Evolutionary conservation across 495 filamentous ascomycete species (phyloP).

Genomic region (Neurospora sp.): DNA sequence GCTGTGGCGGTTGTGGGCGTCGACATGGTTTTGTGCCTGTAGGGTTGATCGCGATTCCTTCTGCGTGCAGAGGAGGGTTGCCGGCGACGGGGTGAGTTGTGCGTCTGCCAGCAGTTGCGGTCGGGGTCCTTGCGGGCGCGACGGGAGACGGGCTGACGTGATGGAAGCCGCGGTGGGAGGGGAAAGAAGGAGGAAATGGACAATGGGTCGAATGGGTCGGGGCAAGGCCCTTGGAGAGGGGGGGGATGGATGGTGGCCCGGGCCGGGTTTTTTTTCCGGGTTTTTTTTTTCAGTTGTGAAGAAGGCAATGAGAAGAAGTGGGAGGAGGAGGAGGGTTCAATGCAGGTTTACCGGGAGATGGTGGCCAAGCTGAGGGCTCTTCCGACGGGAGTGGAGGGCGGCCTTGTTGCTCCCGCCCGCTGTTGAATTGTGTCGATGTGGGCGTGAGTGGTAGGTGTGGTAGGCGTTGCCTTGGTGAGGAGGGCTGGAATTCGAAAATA

Average conservation of each 20-base stretch:
- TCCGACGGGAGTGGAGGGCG: neutral
- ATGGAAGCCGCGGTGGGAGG: neutral
- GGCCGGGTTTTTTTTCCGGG: neutral
- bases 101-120: neutral
- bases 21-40: slow-evolving; percentile 51
- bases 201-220: neutral
- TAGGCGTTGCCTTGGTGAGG: neutral
- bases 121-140: neutral
- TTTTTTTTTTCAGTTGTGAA: neutral
- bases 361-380: neutral
- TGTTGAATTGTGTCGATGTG: neutral
- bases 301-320: neutral
- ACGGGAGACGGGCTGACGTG: neutral
- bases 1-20: slow-evolving; percentile 75
- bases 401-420: neutral
- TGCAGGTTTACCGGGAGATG: neutral
- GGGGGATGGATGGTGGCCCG: neutral
- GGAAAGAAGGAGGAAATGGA: neutral
- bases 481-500: neutral
- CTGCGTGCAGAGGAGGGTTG: neutral
- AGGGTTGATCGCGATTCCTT: neutral
- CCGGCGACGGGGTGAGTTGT: neutral
- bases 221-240: neutral
- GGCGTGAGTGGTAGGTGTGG: neutral
- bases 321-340: neutral